Conservation (phyloP, 495 filamentous ascomycete species). For the Neurospora africana region DNA sequence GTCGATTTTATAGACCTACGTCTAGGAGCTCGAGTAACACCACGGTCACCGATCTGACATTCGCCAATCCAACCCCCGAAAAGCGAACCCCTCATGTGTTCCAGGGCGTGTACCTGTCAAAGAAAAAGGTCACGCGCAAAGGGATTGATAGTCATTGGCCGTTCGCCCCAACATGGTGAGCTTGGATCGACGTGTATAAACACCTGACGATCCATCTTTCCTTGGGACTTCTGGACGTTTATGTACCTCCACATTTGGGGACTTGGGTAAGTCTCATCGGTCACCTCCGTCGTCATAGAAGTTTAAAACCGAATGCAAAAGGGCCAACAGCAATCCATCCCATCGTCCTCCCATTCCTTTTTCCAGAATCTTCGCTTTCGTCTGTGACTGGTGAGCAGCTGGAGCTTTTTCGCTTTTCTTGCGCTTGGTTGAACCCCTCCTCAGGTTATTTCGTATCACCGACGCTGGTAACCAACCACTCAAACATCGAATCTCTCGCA, state of each 20-base stretch:
- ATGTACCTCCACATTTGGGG: neutral
- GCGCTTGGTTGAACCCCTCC: neutral
- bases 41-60: neutral
- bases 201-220: neutral
- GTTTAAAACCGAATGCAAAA: neutral
- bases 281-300: neutral
- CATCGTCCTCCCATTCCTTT: neutral
- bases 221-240: neutral
- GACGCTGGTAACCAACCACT: neutral
- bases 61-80: neutral
- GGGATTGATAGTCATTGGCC: neutral
- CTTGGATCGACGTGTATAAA: neutral
- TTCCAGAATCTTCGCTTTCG: neutral
- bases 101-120: neutral
- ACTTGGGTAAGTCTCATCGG: neutral
- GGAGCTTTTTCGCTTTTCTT: neutral
- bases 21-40: neutral
- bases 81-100: neutral
- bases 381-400: neutral
- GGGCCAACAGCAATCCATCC: neutral
- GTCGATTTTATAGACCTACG: neutral
- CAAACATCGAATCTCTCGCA: neutral
- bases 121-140: neutral
- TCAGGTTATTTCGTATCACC: neutral
- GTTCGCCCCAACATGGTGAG: neutral